Conservation (phyloP, 2,329 filamentous ascomycete genomes). For the Trichoderma sp. region DNA sequence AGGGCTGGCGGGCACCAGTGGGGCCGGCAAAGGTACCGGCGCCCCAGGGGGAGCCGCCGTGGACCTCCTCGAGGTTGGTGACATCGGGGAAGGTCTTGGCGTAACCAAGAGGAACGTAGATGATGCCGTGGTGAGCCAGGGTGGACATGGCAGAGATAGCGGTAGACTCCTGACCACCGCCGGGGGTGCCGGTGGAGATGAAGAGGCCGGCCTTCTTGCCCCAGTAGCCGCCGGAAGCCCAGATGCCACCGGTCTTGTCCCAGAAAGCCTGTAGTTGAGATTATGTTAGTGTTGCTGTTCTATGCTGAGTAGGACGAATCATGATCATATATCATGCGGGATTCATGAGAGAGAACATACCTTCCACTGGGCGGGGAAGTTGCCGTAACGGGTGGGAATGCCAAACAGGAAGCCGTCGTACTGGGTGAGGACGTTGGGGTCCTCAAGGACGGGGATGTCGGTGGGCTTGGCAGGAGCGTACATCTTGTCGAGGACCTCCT, state of each 20-base stretch:
- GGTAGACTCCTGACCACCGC: conserved; percentile 93
- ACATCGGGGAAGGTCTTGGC: conserved; percentile 71
- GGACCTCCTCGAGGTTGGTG: conserved; percentile 71
- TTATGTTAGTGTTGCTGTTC: background rate
- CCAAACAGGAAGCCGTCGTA: conserved; percentile 93
- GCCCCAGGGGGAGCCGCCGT: conserved; percentile 88
- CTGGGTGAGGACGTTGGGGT: conserved; percentile 58
- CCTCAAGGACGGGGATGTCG: conserved; percentile 61
- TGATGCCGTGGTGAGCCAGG: conserved; percentile 87
- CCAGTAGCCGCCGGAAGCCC: conserved; percentile 71
- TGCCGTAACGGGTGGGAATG: conserved; percentile 93
- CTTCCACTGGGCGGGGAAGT: conserved; percentile 97
- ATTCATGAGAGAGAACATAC: conserved; percentile 26
- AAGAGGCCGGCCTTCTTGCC: conserved; percentile 93
- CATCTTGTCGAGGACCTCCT: conserved; percentile 88
- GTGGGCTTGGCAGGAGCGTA: conserved; percentile 74
- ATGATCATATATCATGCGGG: background rate
- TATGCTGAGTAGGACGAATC: background rate
- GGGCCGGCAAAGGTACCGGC: conserved; percentile 80
- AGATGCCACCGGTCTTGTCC: conserved; percentile 86
- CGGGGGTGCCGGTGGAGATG: conserved; percentile 77
- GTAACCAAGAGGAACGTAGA: conserved; percentile 95
- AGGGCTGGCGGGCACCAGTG: conserved; percentile 83
- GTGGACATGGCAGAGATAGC: conserved; percentile 79
- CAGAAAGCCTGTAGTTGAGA: conserved; percentile 60